Evolutionary conservation across 2,329 filamentous ascomycete species (phyloP).

Genomic region (Colletotrichum scovillei): DNA sequence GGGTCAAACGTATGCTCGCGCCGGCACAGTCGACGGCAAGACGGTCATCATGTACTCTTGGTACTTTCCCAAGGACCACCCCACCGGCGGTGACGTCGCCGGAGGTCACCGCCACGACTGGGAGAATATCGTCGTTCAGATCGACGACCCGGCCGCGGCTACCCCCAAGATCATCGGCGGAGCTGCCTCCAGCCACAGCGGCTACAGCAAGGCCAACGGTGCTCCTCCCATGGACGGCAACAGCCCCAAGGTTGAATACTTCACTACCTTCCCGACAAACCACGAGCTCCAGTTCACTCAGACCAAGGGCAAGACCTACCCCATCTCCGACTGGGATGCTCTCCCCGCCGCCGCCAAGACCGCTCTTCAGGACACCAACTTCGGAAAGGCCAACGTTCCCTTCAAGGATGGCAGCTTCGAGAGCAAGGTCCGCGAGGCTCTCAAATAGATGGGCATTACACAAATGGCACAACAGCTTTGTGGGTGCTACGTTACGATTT

Average conservation of each 20-base stretch:
- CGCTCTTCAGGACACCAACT: slow-evolving; percentile 51
- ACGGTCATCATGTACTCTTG: slow-evolving; percentile 54
- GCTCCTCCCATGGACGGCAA: slow-evolving; percentile 37
- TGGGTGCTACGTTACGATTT: not conserved
- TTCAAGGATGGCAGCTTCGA: slow-evolving; percentile 47
- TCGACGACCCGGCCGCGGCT: slow-evolving; percentile 41
- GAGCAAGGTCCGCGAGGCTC: slow-evolving; percentile 3
- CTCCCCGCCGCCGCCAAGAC: slow-evolving; percentile 47
- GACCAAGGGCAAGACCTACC: slow-evolving; percentile 49
- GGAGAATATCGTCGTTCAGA: slow-evolving; percentile 48
- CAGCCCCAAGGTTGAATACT: slow-evolving; percentile 46
- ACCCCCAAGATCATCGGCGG: slow-evolving; percentile 47
- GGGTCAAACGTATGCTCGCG: slow-evolving; percentile 52
- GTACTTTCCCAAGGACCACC: slow-evolving; percentile 59
- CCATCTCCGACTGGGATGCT: slow-evolving; percentile 55
- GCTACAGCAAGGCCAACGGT: slow-evolving; percentile 42
- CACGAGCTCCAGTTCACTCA: slow-evolving; percentile 50
- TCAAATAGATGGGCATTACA: not conserved
- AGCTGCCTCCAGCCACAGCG: slow-evolving; percentile 50
- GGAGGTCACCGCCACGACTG: slow-evolving; percentile 54
- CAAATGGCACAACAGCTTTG: not conserved
- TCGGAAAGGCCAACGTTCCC: slow-evolving; percentile 53
- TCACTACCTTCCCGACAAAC: slow-evolving; percentile 45
- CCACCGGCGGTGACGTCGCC: slow-evolving; percentile 43
- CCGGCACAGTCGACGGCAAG: slow-evolving; percentile 41